A percentile compares a stretch with the other conserved stretches of the same genome.
These are phyloP conservation scores for Oryza nivara DNA, from an alignment of 176 grass and related monocot species.

Conservation along the genomic window DNA sequence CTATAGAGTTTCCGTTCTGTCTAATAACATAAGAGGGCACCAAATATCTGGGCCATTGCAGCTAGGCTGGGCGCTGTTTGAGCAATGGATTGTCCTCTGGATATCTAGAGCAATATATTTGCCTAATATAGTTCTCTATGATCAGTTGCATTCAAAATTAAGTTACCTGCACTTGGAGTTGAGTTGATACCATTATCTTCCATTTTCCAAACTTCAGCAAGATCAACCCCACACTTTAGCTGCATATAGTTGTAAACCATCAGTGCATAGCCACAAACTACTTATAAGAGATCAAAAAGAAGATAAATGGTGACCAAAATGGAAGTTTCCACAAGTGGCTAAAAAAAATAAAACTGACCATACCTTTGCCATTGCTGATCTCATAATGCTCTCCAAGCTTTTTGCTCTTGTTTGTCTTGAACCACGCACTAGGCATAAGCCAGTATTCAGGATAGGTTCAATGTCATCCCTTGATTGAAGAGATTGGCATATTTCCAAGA, in stretches of 20 bases:
- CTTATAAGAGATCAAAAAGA: constrained; percentile 1
- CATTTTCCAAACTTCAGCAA: constrained; percentile 78
- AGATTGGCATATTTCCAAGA: constrained; percentile 64
- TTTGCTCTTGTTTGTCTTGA: constrained; percentile 56
- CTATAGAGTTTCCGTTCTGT: background rate
- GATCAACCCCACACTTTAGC: constrained; percentile 62
- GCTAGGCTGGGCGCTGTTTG: constrained; percentile 23
- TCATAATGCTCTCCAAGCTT: constrained; percentile 61
- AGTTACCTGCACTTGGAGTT: constrained; percentile 46
- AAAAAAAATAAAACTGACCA: constrained; percentile 25
- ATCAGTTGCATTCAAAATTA: constrained; percentile 28
- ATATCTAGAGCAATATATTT: constrained; percentile 26
- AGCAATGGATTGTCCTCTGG: background rate
- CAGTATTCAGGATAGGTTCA: constrained; percentile 64
- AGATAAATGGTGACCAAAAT: constrained; percentile 30
- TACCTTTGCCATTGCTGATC: constrained; percentile 70
- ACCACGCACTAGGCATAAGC: constrained; percentile 71
- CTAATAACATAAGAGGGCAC: constrained; percentile 19
- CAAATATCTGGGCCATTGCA: constrained; percentile 14
- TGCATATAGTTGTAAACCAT: constrained; percentile 59
- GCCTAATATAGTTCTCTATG: constrained; percentile 30
- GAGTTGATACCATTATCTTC: constrained; percentile 36
- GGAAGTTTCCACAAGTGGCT: background rate
- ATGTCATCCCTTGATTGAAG: constrained; percentile 62
- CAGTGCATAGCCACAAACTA: constrained; percentile 40